These are phyloP conservation scores for Pythium diclinum DNA, from an alignment of 352 stramenopile species.

Conservation along the genomic window DNA sequence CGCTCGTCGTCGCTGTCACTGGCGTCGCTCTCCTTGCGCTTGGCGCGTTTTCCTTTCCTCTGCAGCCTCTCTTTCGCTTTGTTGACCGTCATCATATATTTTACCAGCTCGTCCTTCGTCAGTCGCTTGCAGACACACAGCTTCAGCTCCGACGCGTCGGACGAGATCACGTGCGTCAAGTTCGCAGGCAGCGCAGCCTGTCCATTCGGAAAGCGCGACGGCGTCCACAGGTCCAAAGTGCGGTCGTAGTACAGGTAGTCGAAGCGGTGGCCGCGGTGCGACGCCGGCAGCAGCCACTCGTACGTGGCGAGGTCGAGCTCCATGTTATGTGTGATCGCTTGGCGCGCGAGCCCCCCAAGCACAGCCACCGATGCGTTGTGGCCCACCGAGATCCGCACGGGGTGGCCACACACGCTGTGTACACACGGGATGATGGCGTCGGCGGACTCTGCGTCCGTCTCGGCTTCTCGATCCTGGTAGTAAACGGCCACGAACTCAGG, in stretches of 20 bases:
- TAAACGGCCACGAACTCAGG: neutral
- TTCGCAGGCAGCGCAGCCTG: neutral
- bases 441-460: no score
- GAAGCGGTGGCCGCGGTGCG: neutral
- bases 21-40: no score
- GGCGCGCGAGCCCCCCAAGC: neutral
- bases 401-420: neutral
- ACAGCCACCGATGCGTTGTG: neutral
- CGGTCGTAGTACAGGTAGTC: conserved; percentile 6
- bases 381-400: neutral
- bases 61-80: no score
- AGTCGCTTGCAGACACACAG: neutral
- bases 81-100: no score
- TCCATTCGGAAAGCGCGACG: neutral
- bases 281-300: neutral
- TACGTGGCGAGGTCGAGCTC: neutral
- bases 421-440: conserved; percentile 1
- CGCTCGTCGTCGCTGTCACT: no score
- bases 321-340: neutral
- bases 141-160: neutral
- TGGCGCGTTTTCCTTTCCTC: no score
- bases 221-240: neutral
- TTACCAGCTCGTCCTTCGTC: no score
- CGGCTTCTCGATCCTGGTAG: no score
- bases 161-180: neutral